Conservation (phyloP, 441 rosid genomes). For the Mallotus repandus region DNA sequence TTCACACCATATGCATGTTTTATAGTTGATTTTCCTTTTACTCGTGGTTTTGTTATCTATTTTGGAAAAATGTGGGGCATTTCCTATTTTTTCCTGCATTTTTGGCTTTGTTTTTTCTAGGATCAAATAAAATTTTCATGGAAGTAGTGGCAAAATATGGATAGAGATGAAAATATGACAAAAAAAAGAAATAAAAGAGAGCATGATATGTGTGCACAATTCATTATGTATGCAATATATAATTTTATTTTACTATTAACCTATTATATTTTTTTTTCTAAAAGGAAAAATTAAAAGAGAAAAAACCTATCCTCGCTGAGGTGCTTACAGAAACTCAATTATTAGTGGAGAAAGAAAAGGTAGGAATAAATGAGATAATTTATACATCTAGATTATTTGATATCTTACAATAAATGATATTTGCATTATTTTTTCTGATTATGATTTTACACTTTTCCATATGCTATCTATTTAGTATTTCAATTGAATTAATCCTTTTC, state of each 20-base stretch:
- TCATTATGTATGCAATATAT: neutral
- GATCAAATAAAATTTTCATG: neutral
- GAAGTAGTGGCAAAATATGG: neutral
- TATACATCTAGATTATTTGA: too few species aligned
- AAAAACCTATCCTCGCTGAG: slow-evolving; percentile 77
- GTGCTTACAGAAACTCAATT: slow-evolving; percentile 62
- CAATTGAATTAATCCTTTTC: too few species aligned
- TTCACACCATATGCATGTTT: neutral
- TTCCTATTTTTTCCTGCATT: neutral
- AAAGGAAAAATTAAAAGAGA: slow-evolving; percentile 99
- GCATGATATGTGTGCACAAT: neutral
- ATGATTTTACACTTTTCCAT: too few species aligned
- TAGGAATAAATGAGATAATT: too few species aligned
- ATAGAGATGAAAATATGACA: neutral
- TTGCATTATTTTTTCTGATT: too few species aligned
- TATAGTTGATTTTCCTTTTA: neutral
- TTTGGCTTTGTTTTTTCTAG: neutral
- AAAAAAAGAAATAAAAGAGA: neutral
- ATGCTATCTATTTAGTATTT: too few species aligned
- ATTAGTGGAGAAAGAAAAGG: too few species aligned
- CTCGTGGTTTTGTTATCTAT: neutral
- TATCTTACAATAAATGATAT: too few species aligned
- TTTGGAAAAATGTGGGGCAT: neutral
- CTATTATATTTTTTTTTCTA: too few species aligned
- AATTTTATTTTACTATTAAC: neutral